Percentiles rank a stretch among this genome's conserved stretches.
These are phyloP conservation scores for Raddia guianensis DNA, from an alignment of 176 grass and related monocot genomes.

Conservation along the genomic window DNA sequence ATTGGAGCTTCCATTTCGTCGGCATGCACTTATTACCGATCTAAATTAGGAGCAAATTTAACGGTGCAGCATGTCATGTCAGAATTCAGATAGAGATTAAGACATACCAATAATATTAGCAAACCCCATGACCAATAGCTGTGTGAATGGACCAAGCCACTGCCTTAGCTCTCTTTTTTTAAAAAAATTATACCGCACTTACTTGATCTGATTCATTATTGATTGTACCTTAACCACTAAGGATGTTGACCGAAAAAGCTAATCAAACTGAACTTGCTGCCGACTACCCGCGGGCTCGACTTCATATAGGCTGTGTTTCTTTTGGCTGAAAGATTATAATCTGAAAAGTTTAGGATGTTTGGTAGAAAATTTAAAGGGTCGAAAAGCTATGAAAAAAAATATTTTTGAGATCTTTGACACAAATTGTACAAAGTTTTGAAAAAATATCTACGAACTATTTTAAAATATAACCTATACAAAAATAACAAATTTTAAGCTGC, in stretches of 20 bases:
- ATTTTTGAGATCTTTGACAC: too few species aligned
- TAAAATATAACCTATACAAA: too few species aligned
- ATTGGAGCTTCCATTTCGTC: background rate
- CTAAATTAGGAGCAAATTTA: background rate
- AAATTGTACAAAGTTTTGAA: too few species aligned
- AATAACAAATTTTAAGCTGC: too few species aligned
- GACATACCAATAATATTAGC: background rate
- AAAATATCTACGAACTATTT: too few species aligned
- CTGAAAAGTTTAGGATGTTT: too few species aligned
- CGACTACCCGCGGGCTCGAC: too few species aligned
- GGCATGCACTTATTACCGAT: background rate
- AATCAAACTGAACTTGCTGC: background rate
- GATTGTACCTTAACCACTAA: slow-evolving; percentile 18
- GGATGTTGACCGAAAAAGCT: background rate
- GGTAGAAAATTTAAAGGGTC: too few species aligned
- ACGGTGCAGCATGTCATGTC: background rate
- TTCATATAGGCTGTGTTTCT: too few species aligned
- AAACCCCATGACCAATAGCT: background rate
- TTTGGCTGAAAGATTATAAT: too few species aligned
- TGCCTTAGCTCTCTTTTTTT: background rate
- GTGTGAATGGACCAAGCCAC: too few species aligned
- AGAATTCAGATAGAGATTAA: background rate
- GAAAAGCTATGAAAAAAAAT: too few species aligned
- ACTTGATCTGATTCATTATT: background rate
- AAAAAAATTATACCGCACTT: background rate